Percentiles rank a stretch among this genome's conserved stretches.
Evolutionary conservation across 2,329 filamentous ascomycete genomes (phyloP).

Genomic region (Trichophyton equinum): DNA sequence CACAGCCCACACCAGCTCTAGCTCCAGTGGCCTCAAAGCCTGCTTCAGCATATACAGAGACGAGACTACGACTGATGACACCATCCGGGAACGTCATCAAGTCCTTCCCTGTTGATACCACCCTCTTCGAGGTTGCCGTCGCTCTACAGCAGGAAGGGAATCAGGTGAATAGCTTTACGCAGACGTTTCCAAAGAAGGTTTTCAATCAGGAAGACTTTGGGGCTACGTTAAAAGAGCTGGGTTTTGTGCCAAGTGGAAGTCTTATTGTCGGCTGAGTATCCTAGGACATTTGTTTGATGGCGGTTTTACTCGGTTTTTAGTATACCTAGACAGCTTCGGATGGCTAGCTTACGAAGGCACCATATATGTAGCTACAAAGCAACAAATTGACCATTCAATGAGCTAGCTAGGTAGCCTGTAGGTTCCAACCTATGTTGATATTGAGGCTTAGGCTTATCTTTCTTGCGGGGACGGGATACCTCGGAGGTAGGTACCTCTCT

Average conservation of each 20-base stretch:
- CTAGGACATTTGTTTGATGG: not conserved
- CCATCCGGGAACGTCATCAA: conserved; percentile 66
- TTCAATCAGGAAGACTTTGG: conserved; percentile 68
- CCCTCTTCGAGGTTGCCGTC: conserved; percentile 81
- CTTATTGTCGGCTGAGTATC: conserved; percentile 51
- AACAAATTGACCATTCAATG: too few relatives aligned
- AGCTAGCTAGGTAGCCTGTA: too few relatives aligned
- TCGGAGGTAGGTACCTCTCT: too few relatives aligned
- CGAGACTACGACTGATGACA: conserved; percentile 70
- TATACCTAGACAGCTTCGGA: not conserved
- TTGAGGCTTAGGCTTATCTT: not conserved
- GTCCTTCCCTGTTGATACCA: conserved; percentile 78
- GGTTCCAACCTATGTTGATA: not conserved
- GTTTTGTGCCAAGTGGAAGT: conserved; percentile 79
- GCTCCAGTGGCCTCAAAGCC: conserved; percentile 45
- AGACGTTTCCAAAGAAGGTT: conserved; percentile 76
- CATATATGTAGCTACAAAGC: not conserved
- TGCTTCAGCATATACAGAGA: conserved; percentile 62
- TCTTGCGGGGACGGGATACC: not conserved
- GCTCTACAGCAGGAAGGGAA: conserved; percentile 58
- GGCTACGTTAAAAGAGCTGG: conserved; percentile 84
- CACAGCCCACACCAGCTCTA: conserved; percentile 32
- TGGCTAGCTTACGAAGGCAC: not conserved
- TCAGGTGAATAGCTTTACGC: conserved; percentile 62
- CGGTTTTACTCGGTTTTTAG: not conserved